A percentile compares a stretch with the other conserved stretches of the same genome.
These are phyloP conservation scores for Vitis riparia DNA, from an alignment of 164 flowering plant genomes.

Conservation along the genomic window DNA sequence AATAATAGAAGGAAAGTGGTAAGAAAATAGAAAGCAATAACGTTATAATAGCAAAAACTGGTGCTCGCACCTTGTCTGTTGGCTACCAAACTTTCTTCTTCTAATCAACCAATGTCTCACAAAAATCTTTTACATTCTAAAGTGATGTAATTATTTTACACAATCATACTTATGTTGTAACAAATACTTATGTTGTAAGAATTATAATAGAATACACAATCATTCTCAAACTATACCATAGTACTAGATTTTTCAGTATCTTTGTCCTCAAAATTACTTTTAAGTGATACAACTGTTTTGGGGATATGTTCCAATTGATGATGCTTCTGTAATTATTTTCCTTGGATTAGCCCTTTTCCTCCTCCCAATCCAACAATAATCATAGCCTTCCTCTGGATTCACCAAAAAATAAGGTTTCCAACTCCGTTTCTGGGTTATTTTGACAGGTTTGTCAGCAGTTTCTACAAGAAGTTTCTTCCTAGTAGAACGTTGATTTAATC, in stretches of 20 bases:
- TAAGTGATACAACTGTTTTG: background rate
- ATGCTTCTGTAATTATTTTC: background rate
- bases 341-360: slow-evolving; percentile 8
- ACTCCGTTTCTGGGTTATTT: slow-evolving; percentile 26
- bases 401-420: slow-evolving; percentile 32
- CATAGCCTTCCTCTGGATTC: slow-evolving; percentile 43
- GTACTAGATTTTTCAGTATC: too few species aligned
- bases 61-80: slow-evolving; percentile 32
- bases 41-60: too few species aligned
- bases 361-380: slow-evolving; percentile 18
- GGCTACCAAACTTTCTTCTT: slow-evolving; percentile 54
- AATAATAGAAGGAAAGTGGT: too few species aligned
- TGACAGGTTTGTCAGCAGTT: slow-evolving; percentile 1
- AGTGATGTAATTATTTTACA: background rate
- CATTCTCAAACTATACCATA: background rate
- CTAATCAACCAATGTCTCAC: slow-evolving; percentile 30
- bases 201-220: background rate
- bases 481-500: slow-evolving; percentile 8
- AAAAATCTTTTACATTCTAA: background rate
- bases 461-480: slow-evolving; percentile 4
- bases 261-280: background rate
- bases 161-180: too few species aligned
- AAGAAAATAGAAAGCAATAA: background rate
- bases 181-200: too few species aligned
- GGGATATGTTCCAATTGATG: too few species aligned